Base-by-base conservation (phyloP, 78 protist species). In the Chrysochromulina parva region DNA sequence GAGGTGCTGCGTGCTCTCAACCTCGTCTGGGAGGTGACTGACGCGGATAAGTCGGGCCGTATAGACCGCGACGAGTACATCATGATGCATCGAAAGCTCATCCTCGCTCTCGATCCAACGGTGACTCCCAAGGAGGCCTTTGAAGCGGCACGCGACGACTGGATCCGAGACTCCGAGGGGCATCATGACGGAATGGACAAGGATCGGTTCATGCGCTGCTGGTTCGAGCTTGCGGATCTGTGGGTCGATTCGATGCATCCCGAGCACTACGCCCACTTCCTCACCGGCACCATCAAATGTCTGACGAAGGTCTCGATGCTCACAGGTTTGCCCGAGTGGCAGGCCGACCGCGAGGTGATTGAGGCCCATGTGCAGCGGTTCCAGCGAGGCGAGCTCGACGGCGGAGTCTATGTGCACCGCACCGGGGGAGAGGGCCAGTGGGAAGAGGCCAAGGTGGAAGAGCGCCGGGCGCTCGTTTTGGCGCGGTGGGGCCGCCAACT, bases 141-240 rank as follows among this genome's bases (percentile, higher is more conserved):
- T 7, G 9, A 20, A 7, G 4, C 26, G 28, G 71, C 71, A 7
- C n/a, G 17, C 28, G 26, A 65, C n/a, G 71, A 65, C 71, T 65
- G 71, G 71, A 7, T 13, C 71, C n/a, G 4, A 9, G 71, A 65
- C 71, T 13, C 71, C 9, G 28, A 65, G 26, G 71, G 71, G 20
- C 26, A 38, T 19, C 10, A 22, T 38, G 38, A 38, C 53, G 19
- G 19, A 7, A 0, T 69, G 17, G 78, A 38, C 78, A 7, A 52
- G 9, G 78, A 14, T 11, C 16, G 20, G 16, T 69, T 69, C 78
- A 28, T 69, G 53, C 19, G 78, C 26, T 26, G 24, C 24, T 69
- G 78, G 78, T 69, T 69, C 38, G 78, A 69, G 78, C 78, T 69
- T 11, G 78, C 78, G 20, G 78, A 69, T 52, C 28, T 69, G 78